Evolutionary conservation across 2,329 filamentous ascomycete species (phyloP), one percentile per base, ranked within the genome.

Genomic region (Pyricularia sp.): DNA sequence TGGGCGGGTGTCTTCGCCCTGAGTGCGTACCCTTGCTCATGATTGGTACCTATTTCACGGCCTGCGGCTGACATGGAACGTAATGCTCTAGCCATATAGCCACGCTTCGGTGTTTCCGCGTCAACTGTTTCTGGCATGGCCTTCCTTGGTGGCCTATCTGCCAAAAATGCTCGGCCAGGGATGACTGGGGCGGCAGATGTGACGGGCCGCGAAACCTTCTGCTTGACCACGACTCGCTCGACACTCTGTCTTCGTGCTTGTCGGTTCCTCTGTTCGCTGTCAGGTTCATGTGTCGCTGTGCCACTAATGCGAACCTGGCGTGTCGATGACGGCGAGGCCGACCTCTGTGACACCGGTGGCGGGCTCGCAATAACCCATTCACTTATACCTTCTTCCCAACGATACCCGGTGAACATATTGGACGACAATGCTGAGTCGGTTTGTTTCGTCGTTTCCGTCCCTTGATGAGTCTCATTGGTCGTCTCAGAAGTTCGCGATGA

Each of bases 301-400:
- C 14, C 58, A 26, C 58, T 61, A 61, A 14, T 26, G 58, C 58
- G n/a, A 61, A 25, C 23, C 10, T 26, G 58, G 17, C n/a, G 58
- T 26, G 23, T 61, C 58, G 58, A 26, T 61, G 20, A n/a, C 23
- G 50, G 50, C 9, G 50, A 58, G 1, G 50, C 9, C 50, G 50
- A 23, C 23, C 20, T 58, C 50, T 2, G 50, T 23, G 50, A 11
- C 5, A 3, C 14, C 55, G 67, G 28, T 31, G 6, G 14, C 17
- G 71, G 70, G 6, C 72, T 75, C 6, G 71, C 71, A 2, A 73
- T 72, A 14, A 79, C 74, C 77, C 77, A 79, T 71, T 79, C 78
- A 69, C 77, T 77, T 67, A 79, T 79, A n/a, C 75, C 77, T 26
- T 78, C 78, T 26, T 79, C 78, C 78, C 78, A 79, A 7, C 73